Percentiles rank a stretch among this genome's conserved stretches.
Evolutionary conservation across 768 basidiomycete genomes (phyloP).

Genomic region (Tephrocybe sp.): DNA sequence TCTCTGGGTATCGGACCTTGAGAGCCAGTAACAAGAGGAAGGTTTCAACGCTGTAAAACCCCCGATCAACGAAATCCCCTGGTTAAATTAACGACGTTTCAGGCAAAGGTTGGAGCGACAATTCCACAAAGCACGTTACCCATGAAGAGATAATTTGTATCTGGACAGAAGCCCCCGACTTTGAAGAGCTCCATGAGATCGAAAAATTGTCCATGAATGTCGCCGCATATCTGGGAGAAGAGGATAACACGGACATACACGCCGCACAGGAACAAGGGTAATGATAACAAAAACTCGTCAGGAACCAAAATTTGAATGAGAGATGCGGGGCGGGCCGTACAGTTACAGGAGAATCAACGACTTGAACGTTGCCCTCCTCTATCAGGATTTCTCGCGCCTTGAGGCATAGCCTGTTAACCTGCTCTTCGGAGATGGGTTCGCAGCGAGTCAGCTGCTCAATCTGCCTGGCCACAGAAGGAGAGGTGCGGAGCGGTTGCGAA

Average conservation of each 20-base stretch:
- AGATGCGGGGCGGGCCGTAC: slow-evolving; percentile 45
- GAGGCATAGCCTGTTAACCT: slow-evolving; percentile 92
- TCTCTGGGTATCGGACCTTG: slow-evolving; percentile 96
- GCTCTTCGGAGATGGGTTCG: slow-evolving; percentile 92
- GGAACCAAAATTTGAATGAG: slow-evolving; percentile 9
- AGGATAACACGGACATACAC: slow-evolving; percentile 4
- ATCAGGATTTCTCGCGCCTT: slow-evolving; percentile 96
- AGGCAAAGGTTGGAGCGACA: background rate
- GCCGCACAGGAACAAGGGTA: slow-evolving; percentile 16
- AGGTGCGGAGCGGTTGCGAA: slow-evolving; percentile 3
- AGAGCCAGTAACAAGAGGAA: slow-evolving; percentile 91
- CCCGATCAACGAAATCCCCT: slow-evolving; percentile 98
- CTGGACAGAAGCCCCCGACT: slow-evolving; percentile 88
- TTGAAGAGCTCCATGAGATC: slow-evolving; percentile 95
- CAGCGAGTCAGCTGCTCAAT: slow-evolving; percentile 92
- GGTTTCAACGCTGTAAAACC: slow-evolving; percentile 96
- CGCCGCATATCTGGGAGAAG: slow-evolving; percentile 75
- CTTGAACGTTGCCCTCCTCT: slow-evolving; percentile 95
- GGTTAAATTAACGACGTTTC: slow-evolving; percentile 7
- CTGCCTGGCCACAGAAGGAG: slow-evolving; percentile 54
- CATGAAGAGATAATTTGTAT: slow-evolving; percentile 97
- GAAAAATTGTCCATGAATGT: slow-evolving; percentile 97
- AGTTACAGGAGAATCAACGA: slow-evolving; percentile 91
- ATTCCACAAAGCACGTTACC: slow-evolving; percentile 42
- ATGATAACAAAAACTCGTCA: slow-evolving; percentile 3